Conservation (phyloP, 257 asterid species). For the Solanum chmielewskii region DNA sequence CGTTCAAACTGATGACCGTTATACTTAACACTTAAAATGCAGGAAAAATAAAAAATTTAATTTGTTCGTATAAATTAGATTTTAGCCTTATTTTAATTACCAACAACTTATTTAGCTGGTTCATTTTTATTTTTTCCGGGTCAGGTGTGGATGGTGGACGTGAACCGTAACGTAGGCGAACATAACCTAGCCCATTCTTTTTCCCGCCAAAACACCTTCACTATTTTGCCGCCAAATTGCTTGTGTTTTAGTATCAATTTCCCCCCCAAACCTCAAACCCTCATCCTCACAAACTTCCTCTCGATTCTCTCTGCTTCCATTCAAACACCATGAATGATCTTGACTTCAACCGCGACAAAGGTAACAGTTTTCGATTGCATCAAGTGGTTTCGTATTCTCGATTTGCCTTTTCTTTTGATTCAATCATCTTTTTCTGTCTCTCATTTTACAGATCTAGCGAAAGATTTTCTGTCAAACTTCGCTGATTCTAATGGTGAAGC, state of each 20-base stretch:
- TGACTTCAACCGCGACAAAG: conserved; percentile 64
- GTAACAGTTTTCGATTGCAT: conserved; percentile 2
- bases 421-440: neutral
- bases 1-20: too few species aligned
- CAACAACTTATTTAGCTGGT: neutral
- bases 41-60: too few species aligned
- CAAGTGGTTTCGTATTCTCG: neutral
- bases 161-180: neutral
- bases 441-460: conserved; percentile 46
- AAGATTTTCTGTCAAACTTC: conserved; percentile 59
- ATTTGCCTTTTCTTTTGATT: neutral
- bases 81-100: neutral
- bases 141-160: neutral
- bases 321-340: conserved; percentile 38
- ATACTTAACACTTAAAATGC: neutral
- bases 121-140: neutral
- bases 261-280: neutral
- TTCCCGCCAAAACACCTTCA: conserved; percentile 56
- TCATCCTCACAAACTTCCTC: neutral
- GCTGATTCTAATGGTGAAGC: conserved; percentile 61
- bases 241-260: neutral
- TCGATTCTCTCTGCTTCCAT: neutral
- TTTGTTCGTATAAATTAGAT: neutral
- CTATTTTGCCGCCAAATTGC: conserved; percentile 44
- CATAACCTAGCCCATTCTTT: neutral